Conservation (phyloP, 345 rosid species). For the Gossypium arboreum region DNA sequence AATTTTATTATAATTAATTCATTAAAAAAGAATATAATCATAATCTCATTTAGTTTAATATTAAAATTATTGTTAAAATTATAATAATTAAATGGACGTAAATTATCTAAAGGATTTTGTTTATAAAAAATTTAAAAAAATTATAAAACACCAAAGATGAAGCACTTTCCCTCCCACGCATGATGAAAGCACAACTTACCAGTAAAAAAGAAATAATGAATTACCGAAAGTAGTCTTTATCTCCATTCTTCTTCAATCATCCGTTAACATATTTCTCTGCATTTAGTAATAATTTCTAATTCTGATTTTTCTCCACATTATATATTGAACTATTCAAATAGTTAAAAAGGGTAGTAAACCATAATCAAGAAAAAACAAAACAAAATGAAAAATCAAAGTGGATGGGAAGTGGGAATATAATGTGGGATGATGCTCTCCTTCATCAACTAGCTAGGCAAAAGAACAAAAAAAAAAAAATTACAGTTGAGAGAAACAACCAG, state of each 20-base stretch:
- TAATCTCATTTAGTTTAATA: too few relatives aligned
- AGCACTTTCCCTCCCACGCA: too few relatives aligned
- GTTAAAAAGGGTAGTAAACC: neutral
- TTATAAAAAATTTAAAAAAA: too few relatives aligned
- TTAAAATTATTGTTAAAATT: too few relatives aligned
- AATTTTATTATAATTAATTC: too few relatives aligned
- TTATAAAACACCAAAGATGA: too few relatives aligned
- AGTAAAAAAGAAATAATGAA: neutral
- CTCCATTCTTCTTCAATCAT: neutral
- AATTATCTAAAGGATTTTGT: too few relatives aligned
- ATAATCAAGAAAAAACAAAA: neutral
- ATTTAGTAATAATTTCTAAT: neutral
- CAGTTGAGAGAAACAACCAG: neutral
- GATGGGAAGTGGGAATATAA: neutral
- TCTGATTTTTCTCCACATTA: neutral
- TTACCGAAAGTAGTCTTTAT: neutral
- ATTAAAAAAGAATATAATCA: too few relatives aligned
- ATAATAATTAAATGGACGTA: too few relatives aligned
- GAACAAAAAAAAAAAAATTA: neutral
- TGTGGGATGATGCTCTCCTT: neutral
- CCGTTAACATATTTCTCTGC: neutral
- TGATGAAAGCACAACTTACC: neutral
- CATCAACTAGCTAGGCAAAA: neutral
- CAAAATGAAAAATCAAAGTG: neutral
- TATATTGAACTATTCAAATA: neutral